Percentiles rank a stretch among this genome's conserved stretches.
Conservation (phyloP, 2,329 filamentous ascomycete genomes). For the Ophiocordyceps robertsii region DNA sequence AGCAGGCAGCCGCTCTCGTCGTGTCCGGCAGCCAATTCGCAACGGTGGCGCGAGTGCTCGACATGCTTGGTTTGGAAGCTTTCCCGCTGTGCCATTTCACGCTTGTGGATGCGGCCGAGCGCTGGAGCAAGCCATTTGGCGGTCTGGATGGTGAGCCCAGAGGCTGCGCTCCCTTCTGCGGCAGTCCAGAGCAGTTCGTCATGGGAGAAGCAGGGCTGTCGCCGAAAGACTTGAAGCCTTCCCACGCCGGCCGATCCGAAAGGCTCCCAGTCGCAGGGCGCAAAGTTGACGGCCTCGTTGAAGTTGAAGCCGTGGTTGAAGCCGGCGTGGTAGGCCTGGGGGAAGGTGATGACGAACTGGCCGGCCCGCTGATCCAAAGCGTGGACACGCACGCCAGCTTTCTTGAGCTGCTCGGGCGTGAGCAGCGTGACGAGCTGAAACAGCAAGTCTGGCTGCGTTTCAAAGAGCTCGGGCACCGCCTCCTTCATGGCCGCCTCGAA, state of each 20-base stretch:
- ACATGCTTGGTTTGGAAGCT: conserved; percentile 55
- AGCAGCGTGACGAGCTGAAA: conserved; percentile 96
- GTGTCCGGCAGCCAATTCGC: conserved; percentile 28
- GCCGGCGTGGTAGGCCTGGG: conserved; percentile 91
- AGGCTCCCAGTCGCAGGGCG: conserved; percentile 88
- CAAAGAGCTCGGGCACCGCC: conserved; percentile 90
- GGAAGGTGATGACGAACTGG: conserved; percentile 93
- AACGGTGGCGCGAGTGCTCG: conserved; percentile 38
- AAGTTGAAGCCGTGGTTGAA: conserved; percentile 99
- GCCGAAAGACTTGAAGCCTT: conserved; percentile 71
- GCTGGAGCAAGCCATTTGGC: conserved; percentile 93
- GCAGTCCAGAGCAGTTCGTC: conserved; percentile 90
- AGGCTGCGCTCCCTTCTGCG: conserved; percentile 59
- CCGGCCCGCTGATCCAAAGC: conserved; percentile 93
- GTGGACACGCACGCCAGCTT: conserved; percentile 85
- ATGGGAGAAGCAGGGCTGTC: conserved; percentile 93
- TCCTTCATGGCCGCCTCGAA: conserved; percentile 94
- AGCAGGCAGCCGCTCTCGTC: conserved; percentile 40
- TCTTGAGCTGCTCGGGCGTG: conserved; percentile 82
- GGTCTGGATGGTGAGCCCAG: conserved; percentile 60
- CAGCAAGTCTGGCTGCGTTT: conserved; percentile 88
- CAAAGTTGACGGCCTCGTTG: conserved; percentile 98
- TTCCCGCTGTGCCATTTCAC: conserved; percentile 57
- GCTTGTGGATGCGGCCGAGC: conserved; percentile 60
- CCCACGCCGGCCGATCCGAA: conserved; percentile 79